These are phyloP conservation scores for Encephalitozoon intestinalis DNA, from an alignment of 371 early-diverging fungal genomes.

Conservation along the genomic window DNA sequence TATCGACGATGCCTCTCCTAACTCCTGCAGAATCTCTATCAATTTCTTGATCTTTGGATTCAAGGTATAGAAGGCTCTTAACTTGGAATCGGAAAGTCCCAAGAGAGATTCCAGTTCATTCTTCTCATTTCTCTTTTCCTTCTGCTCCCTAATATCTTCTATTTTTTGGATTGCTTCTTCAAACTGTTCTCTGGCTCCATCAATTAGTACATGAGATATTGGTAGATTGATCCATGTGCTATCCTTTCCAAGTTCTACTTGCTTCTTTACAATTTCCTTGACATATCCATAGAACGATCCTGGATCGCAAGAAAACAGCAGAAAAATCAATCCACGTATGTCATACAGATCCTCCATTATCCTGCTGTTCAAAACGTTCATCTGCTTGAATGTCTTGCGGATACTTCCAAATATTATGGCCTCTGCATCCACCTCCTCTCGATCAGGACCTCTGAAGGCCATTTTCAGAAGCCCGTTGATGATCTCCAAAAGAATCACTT, in stretches of 20 bases:
- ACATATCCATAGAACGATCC: constrained; percentile 19
- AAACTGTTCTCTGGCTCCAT: constrained; percentile 17
- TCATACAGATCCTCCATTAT: constrained; percentile 9
- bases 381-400: constrained; percentile 8
- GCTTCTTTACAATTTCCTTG: constrained; percentile 22
- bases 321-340: constrained; percentile 23
- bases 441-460: background rate
- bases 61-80: background rate
- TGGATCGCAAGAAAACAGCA: constrained; percentile 33
- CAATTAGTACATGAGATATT: constrained; percentile 12
- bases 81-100: background rate
- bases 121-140: background rate
- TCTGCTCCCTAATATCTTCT: background rate
- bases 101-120: background rate
- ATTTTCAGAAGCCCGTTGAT: constrained; percentile 15
- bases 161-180: background rate
- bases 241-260: constrained; percentile 21
- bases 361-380: background rate
- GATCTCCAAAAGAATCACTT: constrained; percentile 36
- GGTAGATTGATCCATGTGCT: constrained; percentile 35
- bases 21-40: background rate
- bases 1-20: background rate
- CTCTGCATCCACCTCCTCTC: background rate
- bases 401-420: constrained; percentile 1
- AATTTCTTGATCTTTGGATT: constrained; percentile 13